Evolutionary conservation across 1,284 basidiomycete genomes (phyloP), one percentile per base, ranked within the genome.

Genomic region (Coniferiporia sulphurascens): DNA sequence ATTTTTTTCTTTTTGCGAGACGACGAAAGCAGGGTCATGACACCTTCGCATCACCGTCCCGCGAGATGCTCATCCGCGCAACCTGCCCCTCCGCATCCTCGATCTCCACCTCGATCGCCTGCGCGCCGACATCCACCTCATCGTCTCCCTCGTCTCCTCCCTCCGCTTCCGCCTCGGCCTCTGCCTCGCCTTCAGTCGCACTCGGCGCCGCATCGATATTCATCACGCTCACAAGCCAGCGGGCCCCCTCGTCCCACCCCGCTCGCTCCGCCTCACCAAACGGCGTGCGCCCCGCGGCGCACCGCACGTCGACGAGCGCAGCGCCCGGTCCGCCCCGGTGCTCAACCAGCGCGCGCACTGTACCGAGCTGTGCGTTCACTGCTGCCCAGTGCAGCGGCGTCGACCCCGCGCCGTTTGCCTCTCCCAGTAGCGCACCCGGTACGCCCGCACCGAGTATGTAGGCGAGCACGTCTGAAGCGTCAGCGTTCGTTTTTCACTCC

Each of bases 381-480:
- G 89, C 84, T 0, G 93, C 93, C 93, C 93, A 95, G 70, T 95
- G 93, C 9, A 95, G 74, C 4, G 93, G 79, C 1, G 91, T 94
- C 13, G 91, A 93, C 60, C 84, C 80, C 1, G 89, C 79, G 48
- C 73, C 72, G 69, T 95, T 95, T 59, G 80, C 80, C 1, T 76
- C 74, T 2, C 82, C 73, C 34, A 93, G 69, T 1, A 91, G 71
- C 1, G 79, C 72, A 1, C 85, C 67, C 1, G 87, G 78, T 22
- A 90, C 55, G 10, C 12, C 68, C 58, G 84, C 70, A 0, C 88
- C 80, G 4, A 94, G 77, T 15, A 94, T 76, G 65, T 83, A 85
- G 48, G 85, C 77, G 54, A 94, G 78, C 9, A 89, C 69, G 64
- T 93, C 91, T 94, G 74, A 55, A 74, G n/a, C n/a, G n/a, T n/a